Evolutionary conservation across 208 protist genomes (phyloP).

Genomic region (Crithidia brevicula): DNA sequence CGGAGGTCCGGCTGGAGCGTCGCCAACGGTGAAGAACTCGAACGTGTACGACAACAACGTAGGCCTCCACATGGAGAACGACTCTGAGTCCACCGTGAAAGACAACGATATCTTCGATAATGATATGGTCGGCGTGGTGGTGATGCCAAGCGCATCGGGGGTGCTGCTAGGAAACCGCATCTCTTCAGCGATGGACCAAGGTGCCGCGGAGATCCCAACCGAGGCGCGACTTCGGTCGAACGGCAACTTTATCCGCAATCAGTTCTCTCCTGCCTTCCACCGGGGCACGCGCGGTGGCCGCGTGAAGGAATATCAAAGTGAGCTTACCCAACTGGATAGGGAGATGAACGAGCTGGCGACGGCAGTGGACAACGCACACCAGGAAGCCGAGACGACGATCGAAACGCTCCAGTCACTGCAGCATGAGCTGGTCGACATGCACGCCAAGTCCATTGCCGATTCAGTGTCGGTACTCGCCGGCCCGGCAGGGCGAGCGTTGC

Average conservation of each 20-base stretch:
- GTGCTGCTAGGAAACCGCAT: conserved; percentile 76
- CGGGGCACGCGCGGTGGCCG: conserved; percentile 54
- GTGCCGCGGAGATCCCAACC: conserved; percentile 59
- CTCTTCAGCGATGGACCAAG: conserved; percentile 59
- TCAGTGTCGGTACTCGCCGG: conserved; percentile 9
- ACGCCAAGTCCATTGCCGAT: conserved; percentile 23
- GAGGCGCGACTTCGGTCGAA: conserved; percentile 55
- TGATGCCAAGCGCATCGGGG: conserved; percentile 46
- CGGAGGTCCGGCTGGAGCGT: conserved; percentile 13
- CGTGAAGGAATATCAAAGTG: conserved; percentile 52
- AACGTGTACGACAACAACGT: conserved; percentile 68
- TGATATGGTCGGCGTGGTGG: conserved; percentile 45
- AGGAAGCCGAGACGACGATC: conserved; percentile 14
- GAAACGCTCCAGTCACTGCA: conserved; percentile 24
- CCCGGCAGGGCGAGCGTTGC: conserved; percentile 16
- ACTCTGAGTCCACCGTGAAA: conserved; percentile 38
- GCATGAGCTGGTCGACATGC: conserved; percentile 19
- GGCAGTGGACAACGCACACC: conserved; percentile 12
- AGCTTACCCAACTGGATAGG: conserved; percentile 32
- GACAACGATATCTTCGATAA: conserved; percentile 92
- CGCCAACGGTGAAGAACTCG: conserved; percentile 49
- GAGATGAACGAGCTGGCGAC: conserved; percentile 39
- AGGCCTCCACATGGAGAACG: conserved; percentile 57
- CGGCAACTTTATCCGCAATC: conserved; percentile 81
- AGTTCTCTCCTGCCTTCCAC: conserved; percentile 88